Base-by-base conservation (phyloP, 2,329 filamentous ascomycete genomes). In the Calcarisporium arbuscula region DNA sequence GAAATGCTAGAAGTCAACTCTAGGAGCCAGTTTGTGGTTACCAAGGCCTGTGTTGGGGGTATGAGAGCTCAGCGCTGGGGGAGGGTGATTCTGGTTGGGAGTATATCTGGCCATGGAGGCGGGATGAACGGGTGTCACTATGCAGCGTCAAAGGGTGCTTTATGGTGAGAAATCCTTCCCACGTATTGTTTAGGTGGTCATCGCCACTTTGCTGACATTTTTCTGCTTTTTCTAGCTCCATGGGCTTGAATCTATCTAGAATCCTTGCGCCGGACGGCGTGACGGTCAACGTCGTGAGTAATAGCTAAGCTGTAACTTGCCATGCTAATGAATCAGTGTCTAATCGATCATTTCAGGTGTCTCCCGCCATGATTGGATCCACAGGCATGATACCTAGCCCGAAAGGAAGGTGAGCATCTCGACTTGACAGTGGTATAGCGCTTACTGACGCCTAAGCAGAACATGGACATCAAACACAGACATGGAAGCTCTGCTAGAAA, bases 51-150 rank as follows among this genome's bases (percentile, higher is more conserved):
- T 27, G 21, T 58, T 3, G 35, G 44, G 10, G 51, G 49, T 0
- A 59, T 59, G 56, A 44, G 56, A 6, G 18, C 34, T 0, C 56
- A 59, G 37, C 32, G 39, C n/a, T n/a, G n/a, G n/a, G n/a, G n/a
- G n/a, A n/a, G n/a, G n/a, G n/a, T n/a, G n/a, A n/a, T n/a, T n/a
- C n/a, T n/a, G n/a, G n/a, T n/a, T n/a, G n/a, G n/a, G n/a, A n/a
- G n/a, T n/a, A n/a, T n/a, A n/a, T n/a, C n/a, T 10, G 49, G 53
- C 27, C 42, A 46, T 14, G 56, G 56, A 2, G 54, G 56, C 1
- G 56, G 56, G 0, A 48, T 59, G 11, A 59, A 59, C 16, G 56
- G 56, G 4, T 59, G 56, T 3, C 56, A 58, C 12, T 58, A 59
- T n/a, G 53, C 54, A 4, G 53, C 56, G 5, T 51, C 54, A 3